Conservation (phyloP, 306 rosid species). For the Erythrophleum fordii region DNA sequence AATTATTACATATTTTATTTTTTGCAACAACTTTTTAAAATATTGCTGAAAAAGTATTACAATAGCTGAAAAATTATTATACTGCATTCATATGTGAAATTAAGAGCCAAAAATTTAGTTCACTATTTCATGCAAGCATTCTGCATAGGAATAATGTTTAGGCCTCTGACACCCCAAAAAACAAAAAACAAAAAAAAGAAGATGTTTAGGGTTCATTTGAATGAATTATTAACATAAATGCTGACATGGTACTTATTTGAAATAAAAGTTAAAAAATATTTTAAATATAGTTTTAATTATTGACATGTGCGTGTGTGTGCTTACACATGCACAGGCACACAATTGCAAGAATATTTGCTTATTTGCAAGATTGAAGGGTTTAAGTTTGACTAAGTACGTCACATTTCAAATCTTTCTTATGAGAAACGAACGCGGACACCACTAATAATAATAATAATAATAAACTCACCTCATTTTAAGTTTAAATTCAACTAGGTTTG, state of each 20-base stretch:
- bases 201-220: neutral
- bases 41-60: too few relatives aligned
- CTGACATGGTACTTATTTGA: neutral
- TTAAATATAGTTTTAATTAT: neutral
- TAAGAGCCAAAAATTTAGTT: neutral
- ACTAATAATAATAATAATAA: too few relatives aligned
- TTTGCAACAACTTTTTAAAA: too few relatives aligned
- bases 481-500: neutral
- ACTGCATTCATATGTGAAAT: neutral
- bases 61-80: neutral
- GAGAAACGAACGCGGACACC: neutral
- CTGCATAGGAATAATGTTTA: neutral
- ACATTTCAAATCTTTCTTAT: slow-evolving; percentile 1
- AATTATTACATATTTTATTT: too few relatives aligned
- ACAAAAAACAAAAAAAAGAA: too few relatives aligned
- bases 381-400: slow-evolving; percentile 3
- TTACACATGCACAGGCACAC: neutral
- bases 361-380: neutral
- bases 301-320: neutral
- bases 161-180: neutral
- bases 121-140: neutral
- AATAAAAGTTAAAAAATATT: neutral
- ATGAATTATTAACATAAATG: neutral
- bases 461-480: neutral
- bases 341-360: slow-evolving; percentile 6